These are phyloP conservation scores for Fusarium metavorans DNA, from an alignment of 2,329 filamentous ascomycete genomes.

Conservation along the genomic window DNA sequence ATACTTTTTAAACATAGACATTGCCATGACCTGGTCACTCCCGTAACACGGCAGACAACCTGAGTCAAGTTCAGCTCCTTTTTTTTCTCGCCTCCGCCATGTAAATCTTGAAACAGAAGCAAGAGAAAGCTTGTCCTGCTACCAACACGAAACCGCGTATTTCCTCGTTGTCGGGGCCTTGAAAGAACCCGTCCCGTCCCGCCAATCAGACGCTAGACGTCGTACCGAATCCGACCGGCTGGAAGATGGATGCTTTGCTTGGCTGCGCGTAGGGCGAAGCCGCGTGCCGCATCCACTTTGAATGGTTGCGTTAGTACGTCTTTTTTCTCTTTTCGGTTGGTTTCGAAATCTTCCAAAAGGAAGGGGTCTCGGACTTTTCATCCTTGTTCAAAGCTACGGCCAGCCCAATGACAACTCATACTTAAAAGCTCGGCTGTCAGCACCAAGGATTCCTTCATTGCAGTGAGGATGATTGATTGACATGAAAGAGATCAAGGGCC, in stretches of 20 bases:
- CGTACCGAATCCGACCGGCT: constrained; percentile 10
- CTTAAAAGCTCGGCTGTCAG: constrained; percentile 19
- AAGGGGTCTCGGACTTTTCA: neutral
- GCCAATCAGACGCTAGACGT: constrained; percentile 12
- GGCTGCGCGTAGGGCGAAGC: neutral
- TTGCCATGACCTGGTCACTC: neutral
- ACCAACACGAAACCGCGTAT: constrained; percentile 29
- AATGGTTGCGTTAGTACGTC: neutral
- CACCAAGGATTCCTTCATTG: neutral
- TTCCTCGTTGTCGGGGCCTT: constrained; percentile 11
- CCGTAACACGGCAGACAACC: neutral
- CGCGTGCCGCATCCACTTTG: neutral
- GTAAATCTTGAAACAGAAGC: constrained; percentile 3
- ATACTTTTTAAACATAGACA: neutral
- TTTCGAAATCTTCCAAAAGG: neutral
- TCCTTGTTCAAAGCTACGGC: neutral
- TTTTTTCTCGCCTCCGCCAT: neutral
- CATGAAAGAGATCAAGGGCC: neutral
- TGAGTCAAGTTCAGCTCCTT: neutral
- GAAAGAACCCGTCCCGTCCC: constrained; percentile 21
- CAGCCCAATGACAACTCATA: neutral
- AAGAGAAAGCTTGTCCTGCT: constrained; percentile 10
- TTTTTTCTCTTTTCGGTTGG: constrained; percentile 4
- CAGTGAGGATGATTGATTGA: constrained; percentile 1
- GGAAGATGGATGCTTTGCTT: constrained; percentile 20